Percentiles rank a stretch among this genome's conserved stretches.
Evolutionary conservation across 495 filamentous ascomycete genomes (phyloP).

Genomic region (Podospora anserina): DNA sequence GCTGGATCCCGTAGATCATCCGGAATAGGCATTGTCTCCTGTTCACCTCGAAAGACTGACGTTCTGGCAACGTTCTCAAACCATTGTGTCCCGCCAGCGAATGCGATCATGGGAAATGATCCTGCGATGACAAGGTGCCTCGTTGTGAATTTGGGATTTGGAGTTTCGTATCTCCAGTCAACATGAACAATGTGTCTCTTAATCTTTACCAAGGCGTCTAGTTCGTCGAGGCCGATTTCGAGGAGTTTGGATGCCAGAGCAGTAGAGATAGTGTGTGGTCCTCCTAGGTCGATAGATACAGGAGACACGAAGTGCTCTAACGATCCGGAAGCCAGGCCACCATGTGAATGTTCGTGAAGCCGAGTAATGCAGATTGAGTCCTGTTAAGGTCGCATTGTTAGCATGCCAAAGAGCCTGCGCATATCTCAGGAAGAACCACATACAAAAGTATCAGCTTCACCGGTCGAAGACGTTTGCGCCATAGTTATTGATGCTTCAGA

Average conservation of each 20-base stretch:
- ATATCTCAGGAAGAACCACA: too few relatives aligned
- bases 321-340: neutral
- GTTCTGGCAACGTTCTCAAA: neutral
- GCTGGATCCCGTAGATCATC: neutral
- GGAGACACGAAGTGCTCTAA: neutral
- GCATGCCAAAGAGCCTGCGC: neutral
- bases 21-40: neutral
- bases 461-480: too few relatives aligned
- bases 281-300: neutral
- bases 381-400: neutral
- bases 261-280: neutral
- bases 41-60: neutral
- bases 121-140: neutral
- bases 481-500: too few relatives aligned
- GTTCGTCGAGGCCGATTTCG: neutral
- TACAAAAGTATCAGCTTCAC: too few relatives aligned
- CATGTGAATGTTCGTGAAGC: neutral
- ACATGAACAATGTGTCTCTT: neutral
- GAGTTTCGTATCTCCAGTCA: neutral
- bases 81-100: neutral
- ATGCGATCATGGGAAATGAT: neutral
- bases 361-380: neutral
- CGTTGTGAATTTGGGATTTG: neutral
- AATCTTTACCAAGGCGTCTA: neutral
- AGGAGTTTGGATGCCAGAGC: neutral